Evolutionary conservation across 768 basidiomycete species (phyloP).

Genomic region (Suillus brevipes): DNA sequence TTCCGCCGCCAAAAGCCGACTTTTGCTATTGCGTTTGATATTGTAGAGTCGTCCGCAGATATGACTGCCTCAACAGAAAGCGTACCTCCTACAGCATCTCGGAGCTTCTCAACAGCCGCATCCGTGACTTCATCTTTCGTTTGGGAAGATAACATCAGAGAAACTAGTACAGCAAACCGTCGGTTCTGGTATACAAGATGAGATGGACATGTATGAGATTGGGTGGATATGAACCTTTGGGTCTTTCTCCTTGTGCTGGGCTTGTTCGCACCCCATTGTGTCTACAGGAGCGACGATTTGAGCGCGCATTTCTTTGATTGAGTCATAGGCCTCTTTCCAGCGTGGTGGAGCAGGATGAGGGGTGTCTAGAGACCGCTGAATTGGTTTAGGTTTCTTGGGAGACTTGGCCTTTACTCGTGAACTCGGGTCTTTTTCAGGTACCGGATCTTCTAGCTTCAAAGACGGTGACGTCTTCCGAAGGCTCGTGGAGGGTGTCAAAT

Average conservation of each 20-base stretch:
- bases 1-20: slow-evolving; percentile 94
- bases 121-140: slow-evolving; percentile 92
- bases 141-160: slow-evolving; percentile 94
- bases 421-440: background rate
- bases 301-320: slow-evolving; percentile 76
- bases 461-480: background rate
- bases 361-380: slow-evolving; percentile 51
- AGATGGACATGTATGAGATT: background rate
- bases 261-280: slow-evolving; percentile 84
- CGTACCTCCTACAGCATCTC: slow-evolving; percentile 73
- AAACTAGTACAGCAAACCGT: slow-evolving; percentile 83
- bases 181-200: slow-evolving; percentile 52
- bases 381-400: slow-evolving; percentile 55
- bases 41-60: slow-evolving; percentile 56
- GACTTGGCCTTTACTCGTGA: slow-evolving; percentile 22
- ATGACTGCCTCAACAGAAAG: slow-evolving; percentile 73
- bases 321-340: slow-evolving; percentile 71
- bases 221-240: slow-evolving; percentile 53
- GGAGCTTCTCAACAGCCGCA: slow-evolving; percentile 74
- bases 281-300: slow-evolving; percentile 83
- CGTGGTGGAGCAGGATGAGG: slow-evolving; percentile 67
- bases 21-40: slow-evolving; percentile 79
- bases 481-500: background rate
- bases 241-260: slow-evolving; percentile 60
- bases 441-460: slow-evolving; percentile 3